Evolutionary conservation across 2,329 filamentous ascomycete genomes (phyloP), one percentile per base, ranked within the genome.

Genomic region (Huntiella decipiens): DNA sequence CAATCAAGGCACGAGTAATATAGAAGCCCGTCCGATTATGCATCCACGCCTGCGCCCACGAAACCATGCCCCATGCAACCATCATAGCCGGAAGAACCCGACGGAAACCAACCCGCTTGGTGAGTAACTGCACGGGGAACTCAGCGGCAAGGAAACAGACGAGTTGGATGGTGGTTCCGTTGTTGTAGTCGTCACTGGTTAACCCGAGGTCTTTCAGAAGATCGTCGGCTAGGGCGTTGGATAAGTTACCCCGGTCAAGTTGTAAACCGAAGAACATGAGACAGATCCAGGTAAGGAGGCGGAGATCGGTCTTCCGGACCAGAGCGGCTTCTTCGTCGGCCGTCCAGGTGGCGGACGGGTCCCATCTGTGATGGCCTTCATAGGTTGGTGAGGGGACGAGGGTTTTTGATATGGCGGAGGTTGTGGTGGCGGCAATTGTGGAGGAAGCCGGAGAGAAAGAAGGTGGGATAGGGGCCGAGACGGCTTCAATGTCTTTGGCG

Each of bases 201-300:
- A 70, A 48, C 0, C 59, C 55, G 22, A 70, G 56, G 47, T 77
- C 77, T 41, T 57, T 60, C 6, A 82, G 63, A 53, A 81, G 64
- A 53, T 74, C 71, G 54, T 79, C 76, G 1, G 72, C 73, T 28
- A 74, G 60, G 3, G 74, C 76, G 52, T 77, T 76, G 46, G 64
- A 65, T 54, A 80, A 60, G 53, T 80, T 80, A 44, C 74, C 73
- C 41, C 77, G 64, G 55, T 79, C 75, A 5, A 79, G 60, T 54
- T 79, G 73, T 4, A 79, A 62, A 0, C 71, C 72, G 47, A 79
- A 77, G 58, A 79, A 79, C 60, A 67, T 67, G 16, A 66, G 49
- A 49, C 64, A 67, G 4, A 66, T 47, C 61, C 62, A 65, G 16
- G 56, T 55, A 31, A 67, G 53, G 4, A 68, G 57, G 15, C 55